These are phyloP conservation scores for Acacia pycnantha DNA, from an alignment of 331 rosid genomes.

Conservation along the genomic window DNA sequence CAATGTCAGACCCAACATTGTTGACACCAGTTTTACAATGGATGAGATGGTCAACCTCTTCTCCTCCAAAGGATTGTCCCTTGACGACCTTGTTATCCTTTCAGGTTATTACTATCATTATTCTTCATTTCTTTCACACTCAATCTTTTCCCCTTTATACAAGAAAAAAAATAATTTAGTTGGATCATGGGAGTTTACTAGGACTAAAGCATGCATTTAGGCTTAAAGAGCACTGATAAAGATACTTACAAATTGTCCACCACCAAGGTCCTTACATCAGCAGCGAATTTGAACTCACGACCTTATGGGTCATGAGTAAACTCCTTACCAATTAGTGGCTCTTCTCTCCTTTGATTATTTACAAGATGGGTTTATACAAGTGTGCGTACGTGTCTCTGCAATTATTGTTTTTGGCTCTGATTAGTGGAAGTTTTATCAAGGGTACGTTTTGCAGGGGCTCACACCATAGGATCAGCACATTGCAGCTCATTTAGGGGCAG, in stretches of 20 bases:
- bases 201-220: too few relatives aligned
- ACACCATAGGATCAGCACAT: constrained; percentile 78
- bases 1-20: constrained; percentile 83
- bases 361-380: neutral
- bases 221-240: too few relatives aligned
- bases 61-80: constrained; percentile 73
- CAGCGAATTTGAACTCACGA: too few relatives aligned
- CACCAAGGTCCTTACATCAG: too few relatives aligned
- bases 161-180: too few relatives aligned
- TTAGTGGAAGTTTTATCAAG: neutral
- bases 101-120: constrained; percentile 48
- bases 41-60: constrained; percentile 73
- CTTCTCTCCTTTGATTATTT: neutral
- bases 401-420: neutral
- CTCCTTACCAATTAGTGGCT: too few relatives aligned
- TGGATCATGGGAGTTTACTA: too few relatives aligned
- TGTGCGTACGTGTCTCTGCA: neutral
- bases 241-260: too few relatives aligned
- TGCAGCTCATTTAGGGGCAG: constrained; percentile 71
- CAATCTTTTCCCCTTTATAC: neutral
- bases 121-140: neutral
- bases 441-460: constrained; percentile 62
- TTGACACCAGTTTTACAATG: constrained; percentile 79
- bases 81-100: constrained; percentile 75
- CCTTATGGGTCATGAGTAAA: too few relatives aligned